These are phyloP conservation scores for Aspergillus novoparasiticus DNA, from an alignment of 2,329 filamentous ascomycete species.

Conservation along the genomic window DNA sequence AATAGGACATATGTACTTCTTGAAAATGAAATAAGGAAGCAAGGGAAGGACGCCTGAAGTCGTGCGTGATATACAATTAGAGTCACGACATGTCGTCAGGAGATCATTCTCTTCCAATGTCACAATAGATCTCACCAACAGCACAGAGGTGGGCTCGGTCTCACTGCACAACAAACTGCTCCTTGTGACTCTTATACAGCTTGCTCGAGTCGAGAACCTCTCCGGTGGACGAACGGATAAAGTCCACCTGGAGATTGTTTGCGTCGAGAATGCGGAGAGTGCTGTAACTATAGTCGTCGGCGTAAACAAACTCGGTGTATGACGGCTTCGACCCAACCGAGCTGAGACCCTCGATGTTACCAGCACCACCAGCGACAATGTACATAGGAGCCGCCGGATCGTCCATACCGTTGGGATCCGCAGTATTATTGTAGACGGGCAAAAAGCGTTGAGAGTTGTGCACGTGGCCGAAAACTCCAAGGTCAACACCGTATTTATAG, in stretches of 20 bases:
- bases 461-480: slow-evolving; percentile 60
- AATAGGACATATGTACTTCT: not conserved
- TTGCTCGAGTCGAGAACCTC: slow-evolving; percentile 51
- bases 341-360: slow-evolving; percentile 58
- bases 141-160: not conserved
- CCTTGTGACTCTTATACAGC: slow-evolving; percentile 53
- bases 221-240: slow-evolving; percentile 53
- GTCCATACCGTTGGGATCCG: slow-evolving; percentile 48
- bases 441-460: slow-evolving; percentile 61
- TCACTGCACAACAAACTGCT: slow-evolving; percentile 56
- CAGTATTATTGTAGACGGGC: slow-evolving; percentile 35
- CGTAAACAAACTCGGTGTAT: slow-evolving; percentile 43
- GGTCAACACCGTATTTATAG: slow-evolving; percentile 60
- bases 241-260: slow-evolving; percentile 53
- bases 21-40: not conserved
- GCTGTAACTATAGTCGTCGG: slow-evolving; percentile 55
- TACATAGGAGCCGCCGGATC: slow-evolving; percentile 60
- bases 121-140: not conserved
- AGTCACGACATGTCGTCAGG: no score
- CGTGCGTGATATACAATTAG: not conserved
- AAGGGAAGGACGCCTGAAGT: not conserved
- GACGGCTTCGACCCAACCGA: slow-evolving; percentile 45
- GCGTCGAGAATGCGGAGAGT: slow-evolving; percentile 51
- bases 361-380: slow-evolving; percentile 58
- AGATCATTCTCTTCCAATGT: not conserved